phyloP scores from a whole-genome alignment of 2,329 filamentous ascomycete genomes.

The Dothiorella sarmentorum region DNA sequence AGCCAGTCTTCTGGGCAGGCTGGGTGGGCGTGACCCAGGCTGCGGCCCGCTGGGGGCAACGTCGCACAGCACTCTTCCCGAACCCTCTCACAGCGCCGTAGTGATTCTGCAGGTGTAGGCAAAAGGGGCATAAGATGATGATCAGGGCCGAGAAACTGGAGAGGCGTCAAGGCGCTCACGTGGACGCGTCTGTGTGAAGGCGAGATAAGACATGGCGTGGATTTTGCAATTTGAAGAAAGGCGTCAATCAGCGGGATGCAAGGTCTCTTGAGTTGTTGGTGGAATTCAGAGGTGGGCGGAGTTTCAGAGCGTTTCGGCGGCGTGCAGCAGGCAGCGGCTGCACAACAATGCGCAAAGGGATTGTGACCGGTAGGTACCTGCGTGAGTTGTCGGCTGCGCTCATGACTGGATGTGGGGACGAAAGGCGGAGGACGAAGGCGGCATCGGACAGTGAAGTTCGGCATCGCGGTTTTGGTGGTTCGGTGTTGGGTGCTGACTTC shows the following conservation, averaged over 20 bases:
- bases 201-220: not conserved
- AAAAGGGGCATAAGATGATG: not conserved
- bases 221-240: not conserved
- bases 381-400: not conserved
- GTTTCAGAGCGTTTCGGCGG: constrained; percentile 13
- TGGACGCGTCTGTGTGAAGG: not conserved
- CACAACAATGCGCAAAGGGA: constrained; percentile 7
- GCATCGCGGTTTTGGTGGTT: not conserved
- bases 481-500: not conserved
- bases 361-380: not conserved
- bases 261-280: not conserved
- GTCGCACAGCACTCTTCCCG: constrained; percentile 3
- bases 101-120: not conserved
- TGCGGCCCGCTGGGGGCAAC: not conserved
- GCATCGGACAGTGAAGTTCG: not conserved
- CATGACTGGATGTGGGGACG: no score
- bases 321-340: constrained; percentile 3
- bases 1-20: not conserved
- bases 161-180: not conserved
- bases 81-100: not conserved
- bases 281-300: not conserved
- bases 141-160: no score
- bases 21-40: not conserved
- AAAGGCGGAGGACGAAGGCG: not conserved
- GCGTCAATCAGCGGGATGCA: not conserved